Base-by-base conservation (phyloP, 2,329 filamentous ascomycete genomes). In the Cladophialophora immunda region DNA sequence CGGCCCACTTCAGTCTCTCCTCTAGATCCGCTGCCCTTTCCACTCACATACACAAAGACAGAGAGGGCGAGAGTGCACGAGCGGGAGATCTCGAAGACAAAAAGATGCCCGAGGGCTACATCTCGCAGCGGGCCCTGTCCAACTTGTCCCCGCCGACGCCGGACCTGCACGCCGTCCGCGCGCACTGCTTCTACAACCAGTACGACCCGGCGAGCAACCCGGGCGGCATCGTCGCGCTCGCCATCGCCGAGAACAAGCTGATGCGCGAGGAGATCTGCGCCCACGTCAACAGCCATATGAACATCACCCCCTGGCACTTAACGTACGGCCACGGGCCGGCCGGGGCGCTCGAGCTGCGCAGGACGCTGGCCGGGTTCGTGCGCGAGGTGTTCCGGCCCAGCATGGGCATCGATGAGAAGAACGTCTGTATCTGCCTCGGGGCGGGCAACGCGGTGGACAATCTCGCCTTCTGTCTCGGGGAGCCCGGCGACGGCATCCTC, bases 401-500 rank as follows among this genome's bases (percentile, higher is more conserved):
- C 4, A 67, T 47, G 2, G 70, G 73, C 4, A 60, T 80, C 4
- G 68, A 72, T 4, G 59, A 72, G 1, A 66, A 71, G 11, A 73
- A 79, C 25, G 22, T 80, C 15, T 68, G 74, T 22, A 68, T 77
- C 25, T 77, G 76, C 0, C 76, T 77, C 34, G 68, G 68, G 3
- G 64, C 65, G n/a, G 60, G 64, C 27, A 70, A 74, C 5, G 75
- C 77, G 0, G 74, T 79, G 22, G 79, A 82, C 38, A 78, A 82
- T 73, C 73, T 83, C 11, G 80, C 77, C 0, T 81, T 78, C 61
- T 76, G 74, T 11, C 67, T 86, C 1, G 79, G 77, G 8, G 80
- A 82, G 60, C 74, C 76, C 0, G 80, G 79, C 0, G 82, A 86
- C 53, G 82, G 78, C 1, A 79, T 86, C 22, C 70, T 86, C 11